Evolutionary conservation across 768 basidiomycete species (phyloP).

Genomic region (Leccinum uliginosum): DNA sequence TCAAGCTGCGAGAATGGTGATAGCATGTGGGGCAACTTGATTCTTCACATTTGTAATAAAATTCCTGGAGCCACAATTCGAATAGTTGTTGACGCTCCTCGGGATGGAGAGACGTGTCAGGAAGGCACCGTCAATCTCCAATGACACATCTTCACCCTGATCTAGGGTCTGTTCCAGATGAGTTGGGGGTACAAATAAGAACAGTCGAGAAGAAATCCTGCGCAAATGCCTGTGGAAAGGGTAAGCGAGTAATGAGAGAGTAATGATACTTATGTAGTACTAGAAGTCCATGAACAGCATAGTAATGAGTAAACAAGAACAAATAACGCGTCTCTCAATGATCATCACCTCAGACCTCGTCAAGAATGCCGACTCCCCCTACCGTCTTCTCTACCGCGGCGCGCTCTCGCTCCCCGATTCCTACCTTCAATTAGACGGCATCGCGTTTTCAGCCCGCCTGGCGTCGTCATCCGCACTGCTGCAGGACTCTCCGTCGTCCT

Average conservation of each 20-base stretch:
- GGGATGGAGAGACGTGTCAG: neutral
- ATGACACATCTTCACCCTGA: neutral
- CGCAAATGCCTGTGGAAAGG: too few relatives aligned
- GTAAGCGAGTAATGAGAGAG: too few relatives aligned
- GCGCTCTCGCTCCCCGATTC: conserved; percentile 73
- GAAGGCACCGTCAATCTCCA: neutral
- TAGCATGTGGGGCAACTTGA: too few relatives aligned
- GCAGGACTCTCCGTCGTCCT: conserved; percentile 23
- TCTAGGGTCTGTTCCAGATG: neutral
- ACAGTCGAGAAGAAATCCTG: too few relatives aligned
- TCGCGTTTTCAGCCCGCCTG: conserved; percentile 61
- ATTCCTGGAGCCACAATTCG: neutral
- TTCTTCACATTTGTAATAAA: neutral
- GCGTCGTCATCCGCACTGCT: conserved; percentile 26
- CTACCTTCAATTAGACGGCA: conserved; percentile 63
- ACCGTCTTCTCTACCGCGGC: conserved; percentile 71
- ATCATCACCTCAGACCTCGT: neutral
- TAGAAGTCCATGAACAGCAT: too few relatives aligned
- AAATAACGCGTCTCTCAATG: neutral
- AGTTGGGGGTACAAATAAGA: too few relatives aligned
- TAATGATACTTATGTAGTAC: too few relatives aligned
- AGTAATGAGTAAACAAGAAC: too few relatives aligned
- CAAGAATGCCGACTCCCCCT: conserved; percentile 8
- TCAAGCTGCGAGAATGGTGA: neutral
- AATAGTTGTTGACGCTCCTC: conserved; percentile 1